Conservation (phyloP, 1,284 basidiomycete species). For the Tilletia caries region DNA sequence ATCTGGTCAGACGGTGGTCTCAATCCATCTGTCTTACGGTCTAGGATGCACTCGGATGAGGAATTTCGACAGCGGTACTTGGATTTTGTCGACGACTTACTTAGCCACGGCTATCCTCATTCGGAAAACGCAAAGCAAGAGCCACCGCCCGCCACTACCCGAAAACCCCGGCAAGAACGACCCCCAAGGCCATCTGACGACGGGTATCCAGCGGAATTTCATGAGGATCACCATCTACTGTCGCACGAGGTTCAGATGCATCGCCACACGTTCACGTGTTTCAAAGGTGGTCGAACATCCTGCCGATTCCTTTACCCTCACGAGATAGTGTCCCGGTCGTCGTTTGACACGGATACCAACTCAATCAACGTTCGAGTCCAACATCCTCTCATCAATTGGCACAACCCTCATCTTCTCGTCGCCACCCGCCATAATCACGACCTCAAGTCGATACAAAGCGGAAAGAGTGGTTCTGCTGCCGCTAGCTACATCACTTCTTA, state of each 20-base stretch:
- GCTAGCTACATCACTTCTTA: neutral
- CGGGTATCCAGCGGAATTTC: neutral
- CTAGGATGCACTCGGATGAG: neutral
- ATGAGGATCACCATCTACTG: neutral
- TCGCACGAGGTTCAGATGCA: neutral
- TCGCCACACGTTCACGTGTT: neutral
- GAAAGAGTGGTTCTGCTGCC: neutral
- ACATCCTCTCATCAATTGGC: neutral
- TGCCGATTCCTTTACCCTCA: conserved; percentile 2
- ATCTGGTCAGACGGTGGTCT: neutral
- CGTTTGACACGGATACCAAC: neutral
- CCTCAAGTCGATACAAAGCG: neutral
- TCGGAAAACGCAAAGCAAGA: neutral
- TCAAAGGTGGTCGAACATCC: neutral
- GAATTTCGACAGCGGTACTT: neutral
- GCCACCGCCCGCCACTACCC: neutral
- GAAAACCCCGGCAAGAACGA: neutral
- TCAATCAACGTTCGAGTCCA: neutral
- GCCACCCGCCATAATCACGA: neutral
- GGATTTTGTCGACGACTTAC: neutral
- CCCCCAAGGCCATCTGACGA: neutral
- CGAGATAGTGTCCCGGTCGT: neutral
- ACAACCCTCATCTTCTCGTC: neutral
- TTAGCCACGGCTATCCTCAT: neutral
- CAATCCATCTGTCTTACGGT: neutral